A percentile compares a stretch with the other conserved stretches of the same genome.
phyloP scores from a whole-genome alignment of 2,329 filamentous ascomycete genomes.

The Stagonosporopsis vannaccii region DNA sequence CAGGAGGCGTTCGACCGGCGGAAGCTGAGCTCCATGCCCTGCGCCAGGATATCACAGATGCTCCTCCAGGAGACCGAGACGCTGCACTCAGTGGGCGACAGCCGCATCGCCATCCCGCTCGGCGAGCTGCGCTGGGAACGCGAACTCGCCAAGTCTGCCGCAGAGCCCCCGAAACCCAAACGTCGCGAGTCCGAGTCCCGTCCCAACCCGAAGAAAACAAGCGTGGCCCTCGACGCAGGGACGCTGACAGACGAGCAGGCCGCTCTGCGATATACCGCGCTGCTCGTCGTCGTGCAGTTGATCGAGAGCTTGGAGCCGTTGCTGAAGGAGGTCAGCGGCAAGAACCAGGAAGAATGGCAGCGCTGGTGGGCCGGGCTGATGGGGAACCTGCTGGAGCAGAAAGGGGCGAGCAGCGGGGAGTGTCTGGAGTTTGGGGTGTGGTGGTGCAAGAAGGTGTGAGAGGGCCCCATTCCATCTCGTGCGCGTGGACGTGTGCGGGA shows the following conservation, averaged over 20 bases:
- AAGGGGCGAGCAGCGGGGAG: slow-evolving; percentile 81
- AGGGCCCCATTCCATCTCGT: not conserved
- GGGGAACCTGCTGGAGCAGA: slow-evolving; percentile 79
- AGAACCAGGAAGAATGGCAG: slow-evolving; percentile 92
- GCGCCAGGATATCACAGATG: slow-evolving; percentile 76
- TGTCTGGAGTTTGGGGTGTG: slow-evolving; percentile 75
- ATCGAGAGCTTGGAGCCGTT: slow-evolving; percentile 86
- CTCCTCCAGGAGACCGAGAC: slow-evolving; percentile 81
- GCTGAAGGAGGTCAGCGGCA: slow-evolving; percentile 80
- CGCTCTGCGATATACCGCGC: slow-evolving; percentile 78
- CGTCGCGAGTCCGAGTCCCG: slow-evolving; percentile 63
- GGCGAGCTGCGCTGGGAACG: slow-evolving; percentile 88
- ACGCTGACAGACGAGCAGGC: slow-evolving; percentile 72
- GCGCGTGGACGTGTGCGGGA: not conserved
- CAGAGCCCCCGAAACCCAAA: slow-evolving; percentile 45
- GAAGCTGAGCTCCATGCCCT: slow-evolving; percentile 76
- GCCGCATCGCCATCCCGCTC: slow-evolving; percentile 84
- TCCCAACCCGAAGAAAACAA: slow-evolving; percentile 43
- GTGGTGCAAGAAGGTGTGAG: slow-evolving; percentile 66
- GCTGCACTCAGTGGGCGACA: slow-evolving; percentile 72
- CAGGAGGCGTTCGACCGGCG: slow-evolving; percentile 75
- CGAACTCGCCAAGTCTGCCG: slow-evolving; percentile 59
- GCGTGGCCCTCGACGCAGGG: slow-evolving; percentile 49
- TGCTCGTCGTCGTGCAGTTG: slow-evolving; percentile 80
- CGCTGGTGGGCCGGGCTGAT: slow-evolving; percentile 89